A percentile compares a stretch with the other conserved stretches of the same genome.
Conservation (phyloP, 1,284 basidiomycete species). For the Clitocybe nebularis region DNA sequence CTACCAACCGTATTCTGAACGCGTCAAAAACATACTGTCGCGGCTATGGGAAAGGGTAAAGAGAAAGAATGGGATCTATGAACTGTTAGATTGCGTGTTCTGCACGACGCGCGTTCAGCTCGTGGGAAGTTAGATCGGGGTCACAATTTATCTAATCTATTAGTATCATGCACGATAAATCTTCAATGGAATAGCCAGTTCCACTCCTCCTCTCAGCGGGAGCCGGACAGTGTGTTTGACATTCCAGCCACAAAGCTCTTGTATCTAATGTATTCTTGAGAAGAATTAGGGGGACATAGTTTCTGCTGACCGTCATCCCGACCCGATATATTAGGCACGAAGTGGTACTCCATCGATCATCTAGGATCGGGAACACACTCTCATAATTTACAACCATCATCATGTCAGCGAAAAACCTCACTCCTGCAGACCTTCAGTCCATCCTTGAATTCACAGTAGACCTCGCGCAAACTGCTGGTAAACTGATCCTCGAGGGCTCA, state of each 20-base stretch:
- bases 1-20: conserved; percentile 83
- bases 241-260: no score
- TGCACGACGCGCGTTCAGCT: conserved; percentile 38
- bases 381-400: conserved; percentile 10
- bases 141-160: conserved; percentile 12
- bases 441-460: conserved; percentile 72
- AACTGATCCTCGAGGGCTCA: conserved; percentile 70
- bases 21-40: conserved; percentile 80
- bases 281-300: no score
- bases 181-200: no score
- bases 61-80: conserved; percentile 20
- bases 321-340: no score
- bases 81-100: conserved; percentile 20
- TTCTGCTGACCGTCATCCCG: no score
- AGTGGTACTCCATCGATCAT: conserved; percentile 15
- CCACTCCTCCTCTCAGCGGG: no score
- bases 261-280: no score
- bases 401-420: conserved; percentile 31
- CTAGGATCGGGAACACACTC: conserved; percentile 3
- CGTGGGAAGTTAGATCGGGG: conserved; percentile 33
- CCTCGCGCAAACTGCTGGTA: conserved; percentile 72
- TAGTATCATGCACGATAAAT: no score
- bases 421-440: conserved; percentile 48
- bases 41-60: conserved; percentile 16
- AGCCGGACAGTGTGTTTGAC: no score